Base-by-base conservation (phyloP, 176 grass and related monocot species). In the Tillandsia fasciculata region DNA sequence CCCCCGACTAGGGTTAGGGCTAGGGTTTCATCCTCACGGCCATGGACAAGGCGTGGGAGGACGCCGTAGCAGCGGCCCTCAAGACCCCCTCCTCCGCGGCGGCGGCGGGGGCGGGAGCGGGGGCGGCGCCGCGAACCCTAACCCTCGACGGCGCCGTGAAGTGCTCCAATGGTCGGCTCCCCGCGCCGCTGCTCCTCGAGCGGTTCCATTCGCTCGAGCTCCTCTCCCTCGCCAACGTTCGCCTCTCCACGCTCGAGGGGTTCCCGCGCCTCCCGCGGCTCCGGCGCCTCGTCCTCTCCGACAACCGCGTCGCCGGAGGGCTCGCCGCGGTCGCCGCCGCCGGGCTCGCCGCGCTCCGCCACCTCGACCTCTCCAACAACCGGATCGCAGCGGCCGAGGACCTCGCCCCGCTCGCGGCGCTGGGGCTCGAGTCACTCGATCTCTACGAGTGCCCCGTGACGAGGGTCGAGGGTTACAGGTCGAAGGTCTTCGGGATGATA, bases 361-460 rank as follows among this genome's bases (percentile, higher is more conserved):
- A 85, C 69, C 84, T 91, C 53, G 84, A 91, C 66, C 79, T 91
- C 1, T 85, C 84, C 0, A 91, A 91, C 76, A 91, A 91, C 72
- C 81, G 88, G 8, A 80, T 91, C 79, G 64, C 71, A 3, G 56
- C 23, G 10, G 49, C 87, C 12, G 82, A 80, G 23, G 88, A 87
- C 58, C 78, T 91, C 12, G 69, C 73, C 2, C 84, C 88, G 23
- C 78, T 91, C 3, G 72, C 78, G 5, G 7, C 48, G 63, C 53
- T 85, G 12, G 51, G 53, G 1, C 49, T 91, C 20, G 79, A 79
- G 81, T 58, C 76, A 59, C 66, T 87, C 24, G 84, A 85, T 26
- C 66, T 91, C 10, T 87, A 77, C 26, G 81, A 87, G 76, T 87
- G 88, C 78, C 88, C 88, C 10, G 79, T 91, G 59, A 85, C 81